Base-by-base conservation (phyloP, 2,329 filamentous ascomycete genomes). In the Mycosphaerella arachidis region DNA sequence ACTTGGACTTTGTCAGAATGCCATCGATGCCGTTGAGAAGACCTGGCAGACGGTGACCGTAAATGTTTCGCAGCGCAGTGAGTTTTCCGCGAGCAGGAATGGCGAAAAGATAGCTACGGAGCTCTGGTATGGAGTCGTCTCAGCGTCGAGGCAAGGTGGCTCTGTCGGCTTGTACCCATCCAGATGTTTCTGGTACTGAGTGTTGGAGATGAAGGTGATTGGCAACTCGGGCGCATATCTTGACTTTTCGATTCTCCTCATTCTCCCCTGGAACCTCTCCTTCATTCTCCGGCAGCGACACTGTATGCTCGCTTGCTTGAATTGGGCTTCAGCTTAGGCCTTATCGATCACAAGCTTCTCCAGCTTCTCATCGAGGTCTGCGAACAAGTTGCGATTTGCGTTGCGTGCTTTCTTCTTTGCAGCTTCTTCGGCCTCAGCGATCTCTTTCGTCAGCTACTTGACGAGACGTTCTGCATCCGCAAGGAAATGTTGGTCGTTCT, bases 101-200 rank as follows among this genome's bases (percentile, higher is more conserved):
- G 9, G 29, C 12, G 16, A 61, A 63, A 5, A 69, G 62, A n/a
- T 56, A 10, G 6, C 55, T 57, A 9, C 55, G 59, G 7, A 69
- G 31, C 7, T 10, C 53, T 3, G 67, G 67, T 30, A 68, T 61
- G 3, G 66, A n/a, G 66, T 68, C 3, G 55, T 63, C 29, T 61
- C 48, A 7, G 62, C 18, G 46, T 64, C 61, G 1, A 67, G 58
- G 8, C 43, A 24, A 6, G 66, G 63, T 5, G 57, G 62, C 3
- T 65, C 48, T 1, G 18, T 56, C 4, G 8, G 33, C 12, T 62
- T 50, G 50, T 57, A 59, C 20, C 53, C 56, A 10, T 50, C 18
- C 12, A 65, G 16, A 51, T 68, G 62, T 57, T 65, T 60, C 46
- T 62, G 59, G 53, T 68, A 68, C 13, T 61, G 57, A 12, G 43